phyloP scores from a whole-genome alignment of 2,329 filamentous ascomycete genomes.

The Hymenoscyphus linearis region DNA sequence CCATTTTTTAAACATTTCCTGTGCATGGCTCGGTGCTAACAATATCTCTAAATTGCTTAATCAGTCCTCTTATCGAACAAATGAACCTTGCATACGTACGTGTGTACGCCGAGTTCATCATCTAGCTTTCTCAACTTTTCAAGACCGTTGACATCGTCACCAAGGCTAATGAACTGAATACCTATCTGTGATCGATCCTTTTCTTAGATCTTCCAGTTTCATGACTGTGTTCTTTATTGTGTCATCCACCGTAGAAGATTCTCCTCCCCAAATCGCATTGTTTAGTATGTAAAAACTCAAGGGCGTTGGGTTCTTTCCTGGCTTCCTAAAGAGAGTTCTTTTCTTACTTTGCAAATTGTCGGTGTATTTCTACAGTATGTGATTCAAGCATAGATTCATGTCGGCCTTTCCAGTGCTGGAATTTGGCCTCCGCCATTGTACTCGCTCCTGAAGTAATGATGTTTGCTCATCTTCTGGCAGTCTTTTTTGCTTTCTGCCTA shows the following conservation, averaged over 20 bases:
- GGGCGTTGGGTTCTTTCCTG: not conserved
- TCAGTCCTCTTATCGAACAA: not conserved
- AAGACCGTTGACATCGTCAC: conserved; percentile 6
- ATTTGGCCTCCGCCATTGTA: not conserved
- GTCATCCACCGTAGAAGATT: not conserved
- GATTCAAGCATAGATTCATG: conserved; percentile 3
- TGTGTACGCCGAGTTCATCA: not conserved
- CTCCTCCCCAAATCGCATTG: conserved; percentile 14
- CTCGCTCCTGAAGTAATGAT: not conserved
- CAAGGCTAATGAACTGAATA: conserved; percentile 15
- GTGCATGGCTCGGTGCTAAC: not conserved
- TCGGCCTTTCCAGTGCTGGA: conserved; percentile 1
- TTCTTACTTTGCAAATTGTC: not conserved
- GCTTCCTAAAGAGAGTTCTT: not conserved
- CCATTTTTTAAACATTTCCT: not conserved
- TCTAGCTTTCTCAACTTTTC: conserved; percentile 6
- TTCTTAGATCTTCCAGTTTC: conserved; percentile 6
- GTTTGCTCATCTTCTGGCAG: not conserved
- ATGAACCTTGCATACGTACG: not conserved
- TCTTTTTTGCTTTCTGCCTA: not conserved
- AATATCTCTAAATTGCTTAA: not conserved
- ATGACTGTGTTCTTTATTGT: not conserved
- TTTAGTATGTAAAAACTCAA: conserved; percentile 19
- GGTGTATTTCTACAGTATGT: conserved; percentile 10
- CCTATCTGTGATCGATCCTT: conserved; percentile 6